phyloP scores from a whole-genome alignment of 2,329 filamentous ascomycete species.

The Pestalotiopsis sp. region DNA sequence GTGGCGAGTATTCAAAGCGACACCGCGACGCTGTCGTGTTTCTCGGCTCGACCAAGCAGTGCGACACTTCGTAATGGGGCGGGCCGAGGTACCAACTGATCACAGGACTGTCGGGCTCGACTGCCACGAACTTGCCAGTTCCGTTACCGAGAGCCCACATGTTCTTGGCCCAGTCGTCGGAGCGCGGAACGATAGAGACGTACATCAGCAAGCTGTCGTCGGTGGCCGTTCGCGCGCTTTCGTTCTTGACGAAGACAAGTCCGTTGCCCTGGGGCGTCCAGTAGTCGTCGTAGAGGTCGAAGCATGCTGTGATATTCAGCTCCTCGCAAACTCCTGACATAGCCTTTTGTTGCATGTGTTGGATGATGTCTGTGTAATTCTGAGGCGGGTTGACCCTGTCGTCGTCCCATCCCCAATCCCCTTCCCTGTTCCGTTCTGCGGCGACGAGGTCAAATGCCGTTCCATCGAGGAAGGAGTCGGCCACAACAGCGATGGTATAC shows the following conservation, averaged over 20 bases:
- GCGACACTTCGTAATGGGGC: conserved; percentile 23
- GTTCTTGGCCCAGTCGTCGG: conserved; percentile 28
- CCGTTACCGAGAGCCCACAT: conserved; percentile 29
- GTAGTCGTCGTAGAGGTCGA: conserved; percentile 22
- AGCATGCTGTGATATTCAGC: conserved; percentile 19
- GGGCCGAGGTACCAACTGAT: conserved; percentile 23
- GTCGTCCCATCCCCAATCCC: conserved; percentile 19
- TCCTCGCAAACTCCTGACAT: conserved; percentile 13
- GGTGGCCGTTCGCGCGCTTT: neutral
- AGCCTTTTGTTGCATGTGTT: conserved; percentile 18
- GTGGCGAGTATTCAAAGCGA: conserved; percentile 25
- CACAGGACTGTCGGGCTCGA: conserved; percentile 14
- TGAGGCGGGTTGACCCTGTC: conserved; percentile 12
- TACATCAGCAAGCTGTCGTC: conserved; percentile 23
- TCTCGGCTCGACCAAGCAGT: conserved; percentile 26
- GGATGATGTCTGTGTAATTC: conserved; percentile 16
- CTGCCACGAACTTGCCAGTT: conserved; percentile 2
- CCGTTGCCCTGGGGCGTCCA: conserved; percentile 21
- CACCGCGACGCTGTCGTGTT: conserved; percentile 14
- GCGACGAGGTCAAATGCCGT: conserved; percentile 15
- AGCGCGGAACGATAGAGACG: conserved; percentile 18
- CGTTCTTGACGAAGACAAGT: conserved; percentile 21
- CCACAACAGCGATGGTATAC: conserved; percentile 21
- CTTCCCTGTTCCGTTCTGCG: conserved; percentile 19
- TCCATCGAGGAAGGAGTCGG: conserved; percentile 17